phyloP scores from a whole-genome alignment of 2,329 filamentous ascomycete genomes.

The Pyrenophora graminea region DNA sequence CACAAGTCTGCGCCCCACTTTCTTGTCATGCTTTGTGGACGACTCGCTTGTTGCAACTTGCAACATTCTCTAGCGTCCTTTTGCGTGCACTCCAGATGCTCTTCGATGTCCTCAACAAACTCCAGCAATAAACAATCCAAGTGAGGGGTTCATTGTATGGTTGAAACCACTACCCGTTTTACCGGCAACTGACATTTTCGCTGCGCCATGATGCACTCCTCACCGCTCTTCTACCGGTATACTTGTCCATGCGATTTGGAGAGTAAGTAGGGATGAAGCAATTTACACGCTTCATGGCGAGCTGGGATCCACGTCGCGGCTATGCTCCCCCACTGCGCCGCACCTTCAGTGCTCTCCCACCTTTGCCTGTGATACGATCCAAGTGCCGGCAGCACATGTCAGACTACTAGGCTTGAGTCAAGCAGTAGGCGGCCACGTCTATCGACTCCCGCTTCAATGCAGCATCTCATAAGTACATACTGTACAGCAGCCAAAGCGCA shows the following conservation, averaged over 20 bases:
- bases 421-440: constrained; percentile 10
- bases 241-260: constrained; percentile 21
- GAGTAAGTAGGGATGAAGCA: constrained; percentile 26
- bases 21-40: constrained; percentile 29
- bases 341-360: constrained; percentile 16
- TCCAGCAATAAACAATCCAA: constrained; percentile 19
- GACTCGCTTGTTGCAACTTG: constrained; percentile 28
- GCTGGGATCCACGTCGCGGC: constrained; percentile 28
- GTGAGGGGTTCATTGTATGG: constrained; percentile 30
- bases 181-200: constrained; percentile 27
- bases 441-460: constrained; percentile 29
- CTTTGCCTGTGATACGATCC: constrained; percentile 15
- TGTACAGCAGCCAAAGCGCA: constrained; percentile 25
- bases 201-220: constrained; percentile 7
- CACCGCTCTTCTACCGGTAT: constrained; percentile 42
- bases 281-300: constrained; percentile 29
- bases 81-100: constrained; percentile 29
- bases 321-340: constrained; percentile 27
- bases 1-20: constrained; percentile 24
- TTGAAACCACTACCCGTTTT: constrained; percentile 31
- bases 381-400: constrained; percentile 13
- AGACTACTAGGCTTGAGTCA: too few species aligned
- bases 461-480: constrained; percentile 19
- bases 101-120: constrained; percentile 29
- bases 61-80: constrained; percentile 41